Percentiles rank a stretch among this genome's conserved stretches.
phyloP scores from a whole-genome alignment of 345 rosid species.

The Rhodomyrtus tomentosa region DNA sequence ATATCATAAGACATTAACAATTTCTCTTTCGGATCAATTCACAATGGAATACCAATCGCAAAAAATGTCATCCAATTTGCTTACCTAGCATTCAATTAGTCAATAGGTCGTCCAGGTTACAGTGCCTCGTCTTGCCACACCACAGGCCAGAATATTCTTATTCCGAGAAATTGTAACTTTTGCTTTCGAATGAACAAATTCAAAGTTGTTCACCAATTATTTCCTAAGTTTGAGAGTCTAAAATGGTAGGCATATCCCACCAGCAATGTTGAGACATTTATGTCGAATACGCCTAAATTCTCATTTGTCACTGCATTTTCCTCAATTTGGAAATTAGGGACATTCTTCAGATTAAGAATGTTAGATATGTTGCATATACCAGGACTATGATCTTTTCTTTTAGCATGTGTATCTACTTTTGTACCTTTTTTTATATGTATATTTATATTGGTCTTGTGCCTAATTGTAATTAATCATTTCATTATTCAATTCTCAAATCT shows the following conservation, averaged over 20 bases:
- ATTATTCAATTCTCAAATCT: too few relatives aligned
- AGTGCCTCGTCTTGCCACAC: too few relatives aligned
- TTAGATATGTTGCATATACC: too few relatives aligned
- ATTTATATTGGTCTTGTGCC: too few relatives aligned
- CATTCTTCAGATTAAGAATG: background rate
- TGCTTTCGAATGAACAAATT: background rate
- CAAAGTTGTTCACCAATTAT: background rate
- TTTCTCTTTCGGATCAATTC: background rate
- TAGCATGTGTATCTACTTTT: too few relatives aligned
- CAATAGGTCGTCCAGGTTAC: background rate
- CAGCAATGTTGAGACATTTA: background rate
- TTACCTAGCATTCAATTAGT: background rate
- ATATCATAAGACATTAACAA: background rate
- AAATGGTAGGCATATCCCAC: background rate
- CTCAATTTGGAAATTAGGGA: background rate
- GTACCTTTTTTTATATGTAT: too few relatives aligned
- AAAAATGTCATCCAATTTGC: background rate
- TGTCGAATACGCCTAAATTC: too few relatives aligned
- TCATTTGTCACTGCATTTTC: too few relatives aligned
- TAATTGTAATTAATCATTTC: too few relatives aligned
- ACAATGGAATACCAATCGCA: background rate
- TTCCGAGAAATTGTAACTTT: too few relatives aligned
- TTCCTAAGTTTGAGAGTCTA: background rate
- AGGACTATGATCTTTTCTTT: too few relatives aligned
- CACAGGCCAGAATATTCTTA: too few relatives aligned